Evolutionary conservation across 2,329 filamentous ascomycete genomes (phyloP).

Genomic region (Aspergillus pseudoglaucus): DNA sequence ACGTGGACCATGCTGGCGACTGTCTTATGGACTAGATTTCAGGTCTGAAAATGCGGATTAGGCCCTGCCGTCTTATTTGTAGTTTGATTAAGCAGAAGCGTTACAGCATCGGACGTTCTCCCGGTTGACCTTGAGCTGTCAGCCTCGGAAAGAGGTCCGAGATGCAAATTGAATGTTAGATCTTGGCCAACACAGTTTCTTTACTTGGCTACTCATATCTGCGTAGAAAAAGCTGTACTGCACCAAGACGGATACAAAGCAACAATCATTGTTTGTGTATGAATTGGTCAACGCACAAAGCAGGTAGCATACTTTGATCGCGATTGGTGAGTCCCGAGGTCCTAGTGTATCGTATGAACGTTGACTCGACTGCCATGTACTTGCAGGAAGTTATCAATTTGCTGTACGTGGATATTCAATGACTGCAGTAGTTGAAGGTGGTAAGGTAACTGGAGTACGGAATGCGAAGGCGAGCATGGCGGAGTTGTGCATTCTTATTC

Average conservation of each 20-base stretch:
- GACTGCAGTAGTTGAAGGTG: neutral
- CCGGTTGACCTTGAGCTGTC: neutral
- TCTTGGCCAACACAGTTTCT: neutral
- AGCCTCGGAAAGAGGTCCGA: neutral
- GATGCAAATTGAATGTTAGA: neutral
- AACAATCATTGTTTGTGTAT: too few relatives aligned
- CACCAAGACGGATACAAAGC: too few relatives aligned
- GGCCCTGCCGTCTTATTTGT: neutral
- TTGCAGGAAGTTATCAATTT: neutral
- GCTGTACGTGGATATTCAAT: neutral
- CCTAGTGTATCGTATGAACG: neutral
- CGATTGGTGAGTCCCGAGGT: neutral
- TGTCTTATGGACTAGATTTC: neutral
- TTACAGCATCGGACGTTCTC: neutral
- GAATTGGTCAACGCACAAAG: too few relatives aligned
- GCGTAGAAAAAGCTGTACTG: too few relatives aligned
- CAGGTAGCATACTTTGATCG: neutral
- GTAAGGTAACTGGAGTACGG: neutral
- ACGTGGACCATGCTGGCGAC: constrained; percentile 1
- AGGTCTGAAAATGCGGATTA: neutral
- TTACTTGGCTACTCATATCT: neutral
- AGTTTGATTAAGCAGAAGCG: neutral
- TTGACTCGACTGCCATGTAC: neutral
- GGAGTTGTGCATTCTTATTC: too few relatives aligned
- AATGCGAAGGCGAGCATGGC: neutral